A percentile compares a stretch with the other conserved stretches of the same genome.
These are phyloP conservation scores for Macrolepiota albuminosa DNA, from an alignment of 768 basidiomycete genomes.

Conservation along the genomic window DNA sequence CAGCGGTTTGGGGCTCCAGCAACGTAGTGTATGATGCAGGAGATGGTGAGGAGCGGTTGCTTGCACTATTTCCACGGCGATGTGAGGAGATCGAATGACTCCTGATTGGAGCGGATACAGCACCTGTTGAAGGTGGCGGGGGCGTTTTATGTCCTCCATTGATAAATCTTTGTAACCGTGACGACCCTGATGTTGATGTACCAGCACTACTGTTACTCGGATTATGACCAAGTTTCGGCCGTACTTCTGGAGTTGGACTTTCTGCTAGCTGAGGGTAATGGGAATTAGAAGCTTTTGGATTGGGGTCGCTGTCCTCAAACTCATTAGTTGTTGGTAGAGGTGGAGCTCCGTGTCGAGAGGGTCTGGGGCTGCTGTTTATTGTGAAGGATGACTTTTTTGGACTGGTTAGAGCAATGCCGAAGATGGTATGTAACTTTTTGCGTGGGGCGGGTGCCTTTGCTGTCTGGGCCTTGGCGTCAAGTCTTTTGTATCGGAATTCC, in stretches of 20 bases:
- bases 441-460: constrained; percentile 33
- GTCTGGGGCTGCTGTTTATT: constrained; percentile 27
- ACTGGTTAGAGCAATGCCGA: constrained; percentile 35
- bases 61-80: constrained; percentile 13
- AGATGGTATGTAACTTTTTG: constrained; percentile 41
- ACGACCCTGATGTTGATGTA: constrained; percentile 21
- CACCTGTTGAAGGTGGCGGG: constrained; percentile 11
- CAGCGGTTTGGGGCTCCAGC: constrained; percentile 3
- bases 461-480: constrained; percentile 22
- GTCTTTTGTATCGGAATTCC: constrained; percentile 20
- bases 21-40: constrained; percentile 6
- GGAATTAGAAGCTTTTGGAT: constrained; percentile 25
- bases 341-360: constrained; percentile 17
- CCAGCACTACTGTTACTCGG: constrained; percentile 20
- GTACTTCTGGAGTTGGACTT: constrained; percentile 27
- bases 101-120: constrained; percentile 16
- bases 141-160: constrained; percentile 14
- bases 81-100: constrained; percentile 12
- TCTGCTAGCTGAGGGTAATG: constrained; percentile 19
- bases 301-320: constrained; percentile 19
- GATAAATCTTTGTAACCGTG: constrained; percentile 16
- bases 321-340: constrained; percentile 14
- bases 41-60: constrained; percentile 9
- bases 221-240: constrained; percentile 13
- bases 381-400: constrained; percentile 34